These are phyloP conservation scores for Hemileccinum rubropunctum DNA, from an alignment of 768 basidiomycete species.

Conservation along the genomic window DNA sequence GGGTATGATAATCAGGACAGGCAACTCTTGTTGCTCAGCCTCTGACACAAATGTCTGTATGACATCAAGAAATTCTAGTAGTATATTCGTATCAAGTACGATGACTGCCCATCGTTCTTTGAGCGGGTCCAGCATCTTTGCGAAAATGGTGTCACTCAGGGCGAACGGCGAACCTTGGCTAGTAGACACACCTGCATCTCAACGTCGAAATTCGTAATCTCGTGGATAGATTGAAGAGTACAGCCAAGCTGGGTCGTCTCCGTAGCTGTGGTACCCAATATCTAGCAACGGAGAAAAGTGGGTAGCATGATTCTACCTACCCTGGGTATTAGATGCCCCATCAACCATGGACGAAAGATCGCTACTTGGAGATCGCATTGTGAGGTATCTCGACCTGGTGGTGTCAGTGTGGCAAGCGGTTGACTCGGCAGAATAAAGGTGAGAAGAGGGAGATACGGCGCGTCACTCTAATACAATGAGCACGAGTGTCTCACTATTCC, in stretches of 20 bases:
- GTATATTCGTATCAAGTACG: constrained; percentile 78
- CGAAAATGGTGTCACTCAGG: neutral
- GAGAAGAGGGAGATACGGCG: no score
- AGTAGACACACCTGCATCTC: constrained; percentile 63
- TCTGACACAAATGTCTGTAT: constrained; percentile 65
- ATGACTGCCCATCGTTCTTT: constrained; percentile 46
- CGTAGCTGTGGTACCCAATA: constrained; percentile 4
- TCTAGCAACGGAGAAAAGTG: neutral
- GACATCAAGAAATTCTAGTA: constrained; percentile 64
- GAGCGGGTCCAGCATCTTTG: constrained; percentile 42
- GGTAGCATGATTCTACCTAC: constrained; percentile 9
- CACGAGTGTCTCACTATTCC: no score
- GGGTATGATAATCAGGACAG: constrained; percentile 66
- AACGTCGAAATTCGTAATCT: constrained; percentile 62
- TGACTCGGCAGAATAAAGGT: neutral
- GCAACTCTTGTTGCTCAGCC: constrained; percentile 46
- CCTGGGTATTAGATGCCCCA: neutral
- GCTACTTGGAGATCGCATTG: constrained; percentile 4
- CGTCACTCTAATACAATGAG: no score
- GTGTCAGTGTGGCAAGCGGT: neutral
- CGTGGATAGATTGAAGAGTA: constrained; percentile 51
- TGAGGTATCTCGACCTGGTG: neutral
- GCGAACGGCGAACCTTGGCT: neutral
- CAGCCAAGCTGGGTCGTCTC: constrained; percentile 23
- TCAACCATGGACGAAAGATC: neutral